Evolutionary conservation across 495 filamentous ascomycete species (phyloP).

Genomic region (Aspergillus nidulans): DNA sequence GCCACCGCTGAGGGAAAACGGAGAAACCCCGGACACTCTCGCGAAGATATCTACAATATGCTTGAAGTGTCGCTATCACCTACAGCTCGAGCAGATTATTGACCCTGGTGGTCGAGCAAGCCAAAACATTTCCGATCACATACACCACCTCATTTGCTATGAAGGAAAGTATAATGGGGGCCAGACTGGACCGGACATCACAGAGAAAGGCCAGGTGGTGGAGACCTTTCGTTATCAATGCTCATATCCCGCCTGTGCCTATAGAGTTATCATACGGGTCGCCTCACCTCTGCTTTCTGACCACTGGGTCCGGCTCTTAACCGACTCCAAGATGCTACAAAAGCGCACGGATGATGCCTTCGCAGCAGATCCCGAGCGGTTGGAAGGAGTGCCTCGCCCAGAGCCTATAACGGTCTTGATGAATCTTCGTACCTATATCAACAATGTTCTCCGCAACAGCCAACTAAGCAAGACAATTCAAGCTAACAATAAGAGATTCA

Average conservation of each 20-base stretch:
- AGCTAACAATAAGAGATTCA: constrained; percentile 66
- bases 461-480: constrained; percentile 52
- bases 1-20: constrained; percentile 30
- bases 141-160: constrained; percentile 47
- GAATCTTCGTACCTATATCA: constrained; percentile 58
- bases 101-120: constrained; percentile 16
- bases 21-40: constrained; percentile 30
- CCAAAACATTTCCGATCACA: constrained; percentile 23
- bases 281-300: constrained; percentile 48
- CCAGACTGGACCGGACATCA: constrained; percentile 20
- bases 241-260: constrained; percentile 51
- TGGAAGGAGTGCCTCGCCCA: constrained; percentile 47
- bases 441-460: constrained; percentile 51
- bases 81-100: constrained; percentile 48
- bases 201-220: constrained; percentile 29
- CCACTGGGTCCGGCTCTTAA: constrained; percentile 50
- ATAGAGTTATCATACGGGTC: constrained; percentile 51
- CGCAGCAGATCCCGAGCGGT: constrained; percentile 53
- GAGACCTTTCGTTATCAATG: constrained; percentile 56
- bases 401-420: constrained; percentile 47
- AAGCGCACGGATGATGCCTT: constrained; percentile 50
- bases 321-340: constrained; percentile 49
- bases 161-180: constrained; percentile 31
- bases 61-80: constrained; percentile 51
- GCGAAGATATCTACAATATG: constrained; percentile 55